Evolutionary conservation across 805 yeast species (phyloP).

Genomic region (Metschnikowia lachancei): DNA sequence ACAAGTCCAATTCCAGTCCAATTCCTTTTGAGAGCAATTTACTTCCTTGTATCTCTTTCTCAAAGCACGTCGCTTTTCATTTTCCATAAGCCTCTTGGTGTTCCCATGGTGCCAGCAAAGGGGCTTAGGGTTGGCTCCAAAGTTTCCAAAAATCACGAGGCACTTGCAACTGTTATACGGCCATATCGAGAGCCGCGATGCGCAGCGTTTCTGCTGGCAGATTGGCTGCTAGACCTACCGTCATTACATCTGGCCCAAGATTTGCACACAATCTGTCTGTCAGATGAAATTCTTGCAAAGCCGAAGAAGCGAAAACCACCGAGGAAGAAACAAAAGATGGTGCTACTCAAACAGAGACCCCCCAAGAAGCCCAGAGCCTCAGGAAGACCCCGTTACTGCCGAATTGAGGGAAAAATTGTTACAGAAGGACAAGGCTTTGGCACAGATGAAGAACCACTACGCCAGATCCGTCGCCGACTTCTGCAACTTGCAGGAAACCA

Average conservation of each 20-base stretch:
- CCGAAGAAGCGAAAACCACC: constrained; percentile 2
- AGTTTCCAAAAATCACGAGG: too few relatives aligned
- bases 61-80: too few relatives aligned
- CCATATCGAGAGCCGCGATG: constrained; percentile 12
- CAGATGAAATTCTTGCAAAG: constrained; percentile 15
- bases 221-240: constrained; percentile 9
- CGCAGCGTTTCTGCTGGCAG: constrained; percentile 11
- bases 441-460: constrained; percentile 78
- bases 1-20: too few relatives aligned
- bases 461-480: constrained; percentile 87
- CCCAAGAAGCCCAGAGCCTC: constrained; percentile 11
- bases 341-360: not conserved
- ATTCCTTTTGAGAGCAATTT: too few relatives aligned
- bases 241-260: constrained; percentile 6
- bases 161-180: too few relatives aligned
- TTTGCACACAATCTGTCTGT: constrained; percentile 2
- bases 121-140: too few relatives aligned
- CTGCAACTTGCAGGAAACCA: constrained; percentile 86
- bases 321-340: constrained; percentile 4
- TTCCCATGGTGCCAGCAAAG: too few relatives aligned
- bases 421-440: constrained; percentile 67
- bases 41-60: too few relatives aligned
- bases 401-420: constrained; percentile 53
- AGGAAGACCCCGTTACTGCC: constrained; percentile 25
- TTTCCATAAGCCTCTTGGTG: too few relatives aligned